A percentile compares a stretch with the other conserved stretches of the same genome.
phyloP scores from a whole-genome alignment of 805 yeast genomes.

The Candida fluviatilis region DNA sequence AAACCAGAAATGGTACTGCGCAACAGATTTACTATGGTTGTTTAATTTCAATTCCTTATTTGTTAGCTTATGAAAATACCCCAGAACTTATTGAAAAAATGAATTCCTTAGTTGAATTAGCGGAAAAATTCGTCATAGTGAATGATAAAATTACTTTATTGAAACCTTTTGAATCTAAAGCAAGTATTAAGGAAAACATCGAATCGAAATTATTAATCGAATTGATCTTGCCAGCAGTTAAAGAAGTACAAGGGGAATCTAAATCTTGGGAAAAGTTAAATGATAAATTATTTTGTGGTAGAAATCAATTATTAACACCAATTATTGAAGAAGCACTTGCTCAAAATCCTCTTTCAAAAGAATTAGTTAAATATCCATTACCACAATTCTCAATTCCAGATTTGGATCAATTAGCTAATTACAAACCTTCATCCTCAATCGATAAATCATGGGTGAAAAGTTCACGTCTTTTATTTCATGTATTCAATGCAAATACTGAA shows the following conservation, averaged over 20 bases:
- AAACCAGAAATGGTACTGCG: constrained; percentile 52
- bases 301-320: constrained; percentile 26
- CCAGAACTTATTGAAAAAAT: constrained; percentile 22
- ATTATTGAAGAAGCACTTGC: constrained; percentile 28
- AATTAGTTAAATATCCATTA: constrained; percentile 35
- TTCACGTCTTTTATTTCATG: constrained; percentile 59
- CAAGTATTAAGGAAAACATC: constrained; percentile 1
- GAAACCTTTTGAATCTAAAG: constrained; percentile 31
- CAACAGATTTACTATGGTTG: constrained; percentile 65
- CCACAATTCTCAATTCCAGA: constrained; percentile 37
- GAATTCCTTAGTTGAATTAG: constrained; percentile 43
- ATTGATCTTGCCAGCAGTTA: constrained; percentile 49
- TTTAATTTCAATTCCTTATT: constrained; percentile 61
- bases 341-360: constrained; percentile 34
- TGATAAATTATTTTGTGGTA: constrained; percentile 28
- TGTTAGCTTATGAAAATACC: constrained; percentile 41
- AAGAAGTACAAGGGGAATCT: constrained; percentile 28
- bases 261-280: constrained; percentile 39
- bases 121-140: constrained; percentile 36
- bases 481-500: constrained; percentile 49
- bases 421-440: constrained; percentile 30
- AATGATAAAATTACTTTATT: constrained; percentile 13
- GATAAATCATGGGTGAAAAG: constrained; percentile 61
- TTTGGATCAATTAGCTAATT: constrained; percentile 11
- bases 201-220: constrained; percentile 45